Base-by-base conservation (phyloP, 352 stramenopile species). In the Phytophthora rubi region DNA sequence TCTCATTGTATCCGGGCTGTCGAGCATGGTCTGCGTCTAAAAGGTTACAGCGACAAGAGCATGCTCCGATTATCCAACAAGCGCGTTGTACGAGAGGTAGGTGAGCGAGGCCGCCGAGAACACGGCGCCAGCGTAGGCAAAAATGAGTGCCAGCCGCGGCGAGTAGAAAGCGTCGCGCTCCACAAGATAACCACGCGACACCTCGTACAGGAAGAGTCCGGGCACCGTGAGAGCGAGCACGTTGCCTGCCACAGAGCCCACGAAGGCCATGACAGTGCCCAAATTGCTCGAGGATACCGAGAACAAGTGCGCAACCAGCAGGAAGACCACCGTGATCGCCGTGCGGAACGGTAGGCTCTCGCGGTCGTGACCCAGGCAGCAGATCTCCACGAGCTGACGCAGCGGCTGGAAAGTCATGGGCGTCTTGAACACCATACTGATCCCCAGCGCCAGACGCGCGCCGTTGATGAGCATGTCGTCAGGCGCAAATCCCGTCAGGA, bases 371-470 rank as follows among this genome's bases (percentile, higher is more conserved):
- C 86, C 86, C 5, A 94, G 65, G 66, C 81, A 91, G 47, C 79
- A 82, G 59, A 94, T 80, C 72, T 94, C 84, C 32, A 92, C 76
- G 32, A 88, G 81, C 53, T 94, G 86, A 53, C 85, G 86, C 64
- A 95, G 68, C 51, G 88, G 88, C 71, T 95, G 88, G 81, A 93
- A 95, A 5, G 83, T 93, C 84, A 95, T 92, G 4, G 88, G 88
- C 33, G 86, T 93, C 80, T 94, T 93, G 62, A 91, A 74, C 42
- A 95, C 69, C 86, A 93, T 93, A 49, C 82, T 92, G 16, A 82
- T 59, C 8, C 86, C 88, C 16, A 95, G 76, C 16, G 84, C 89
- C 10, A 95, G 65, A 6, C 86, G 85, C 30, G 87, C 88, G 42
- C 81, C 86, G 60, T 95, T 95, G 65, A 95, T 92, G 39, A 91